phyloP scores from a whole-genome alignment of 2,329 filamentous ascomycete genomes.

The Epichloe amarillans region DNA sequence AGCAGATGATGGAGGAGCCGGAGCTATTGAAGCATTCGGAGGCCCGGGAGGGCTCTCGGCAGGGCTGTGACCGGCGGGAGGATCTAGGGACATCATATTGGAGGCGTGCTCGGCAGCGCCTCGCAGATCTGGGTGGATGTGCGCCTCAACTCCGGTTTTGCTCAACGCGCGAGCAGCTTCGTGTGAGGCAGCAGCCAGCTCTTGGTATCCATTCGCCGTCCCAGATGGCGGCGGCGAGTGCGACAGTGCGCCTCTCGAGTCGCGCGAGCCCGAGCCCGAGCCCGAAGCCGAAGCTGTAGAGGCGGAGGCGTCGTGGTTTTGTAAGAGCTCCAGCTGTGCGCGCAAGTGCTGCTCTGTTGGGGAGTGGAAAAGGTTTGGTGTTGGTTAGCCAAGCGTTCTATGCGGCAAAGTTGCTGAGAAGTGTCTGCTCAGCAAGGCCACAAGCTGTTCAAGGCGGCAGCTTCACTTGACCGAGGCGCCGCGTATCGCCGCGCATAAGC shows the following conservation, averaged over 20 bases:
- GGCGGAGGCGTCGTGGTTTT: slow-evolving; percentile 24
- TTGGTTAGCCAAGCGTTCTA: slow-evolving; percentile 9
- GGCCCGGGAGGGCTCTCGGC: slow-evolving; percentile 14
- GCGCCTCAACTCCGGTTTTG: slow-evolving; percentile 28
- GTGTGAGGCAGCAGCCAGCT: slow-evolving; percentile 21
- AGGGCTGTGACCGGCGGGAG: slow-evolving; percentile 20
- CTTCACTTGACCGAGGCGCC: not conserved
- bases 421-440: not conserved
- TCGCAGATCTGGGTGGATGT: slow-evolving; percentile 37
- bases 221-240: slow-evolving; percentile 17
- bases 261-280: slow-evolving; percentile 10
- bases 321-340: slow-evolving; percentile 30
- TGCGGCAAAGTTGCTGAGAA: not conserved
- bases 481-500: not conserved
- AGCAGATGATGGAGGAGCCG: slow-evolving; percentile 17
- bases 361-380: slow-evolving; percentile 4
- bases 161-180: slow-evolving; percentile 21
- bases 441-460: not conserved
- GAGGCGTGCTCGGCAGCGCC: slow-evolving; percentile 16
- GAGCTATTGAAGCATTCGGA: slow-evolving; percentile 16
- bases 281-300: slow-evolving; percentile 11
- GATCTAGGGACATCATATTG: slow-evolving; percentile 26
- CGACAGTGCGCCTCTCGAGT: slow-evolving; percentile 16
- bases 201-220: slow-evolving; percentile 33
- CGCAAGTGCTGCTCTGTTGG: slow-evolving; percentile 27